Conservation (phyloP, 2,329 filamentous ascomycete genomes). For the Rutstroemia sydowiana region DNA sequence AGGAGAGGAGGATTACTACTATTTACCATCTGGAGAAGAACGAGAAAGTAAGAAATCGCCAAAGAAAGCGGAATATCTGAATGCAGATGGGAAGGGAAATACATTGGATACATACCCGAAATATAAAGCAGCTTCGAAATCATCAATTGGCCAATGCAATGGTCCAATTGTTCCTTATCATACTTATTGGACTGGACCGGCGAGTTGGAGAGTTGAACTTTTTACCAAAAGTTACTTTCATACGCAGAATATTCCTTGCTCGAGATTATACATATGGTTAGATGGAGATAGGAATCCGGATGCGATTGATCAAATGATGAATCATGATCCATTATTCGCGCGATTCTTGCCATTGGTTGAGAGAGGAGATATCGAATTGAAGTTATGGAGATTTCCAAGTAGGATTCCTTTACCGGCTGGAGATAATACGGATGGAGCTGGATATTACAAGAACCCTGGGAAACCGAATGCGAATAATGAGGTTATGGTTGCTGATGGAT, state of each 20-base stretch:
- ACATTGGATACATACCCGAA: constrained; percentile 27
- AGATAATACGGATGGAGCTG: constrained; percentile 41
- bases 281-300: constrained; percentile 44
- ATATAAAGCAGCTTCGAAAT: constrained; percentile 34
- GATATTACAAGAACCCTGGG: constrained; percentile 41
- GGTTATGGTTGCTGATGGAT: constrained; percentile 40
- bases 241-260: constrained; percentile 49
- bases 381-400: constrained; percentile 46
- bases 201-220: constrained; percentile 48
- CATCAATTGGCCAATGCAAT: constrained; percentile 41
- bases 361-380: constrained; percentile 44
- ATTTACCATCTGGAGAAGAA: constrained; percentile 32
- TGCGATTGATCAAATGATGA: constrained; percentile 44
- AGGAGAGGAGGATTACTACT: constrained; percentile 42
- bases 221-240: constrained; percentile 51
- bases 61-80: constrained; percentile 27
- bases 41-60: constrained; percentile 29
- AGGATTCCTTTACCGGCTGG: constrained; percentile 44
- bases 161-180: constrained; percentile 50
- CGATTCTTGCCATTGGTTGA: constrained; percentile 47
- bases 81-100: constrained; percentile 30
- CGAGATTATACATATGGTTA: constrained; percentile 45
- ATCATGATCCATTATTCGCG: constrained; percentile 42
- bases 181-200: constrained; percentile 49
- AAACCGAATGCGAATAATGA: constrained; percentile 32